Evolutionary conservation across 108 stramenopile species (phyloP).

Genomic region (Cyclotella kingstonii): DNA sequence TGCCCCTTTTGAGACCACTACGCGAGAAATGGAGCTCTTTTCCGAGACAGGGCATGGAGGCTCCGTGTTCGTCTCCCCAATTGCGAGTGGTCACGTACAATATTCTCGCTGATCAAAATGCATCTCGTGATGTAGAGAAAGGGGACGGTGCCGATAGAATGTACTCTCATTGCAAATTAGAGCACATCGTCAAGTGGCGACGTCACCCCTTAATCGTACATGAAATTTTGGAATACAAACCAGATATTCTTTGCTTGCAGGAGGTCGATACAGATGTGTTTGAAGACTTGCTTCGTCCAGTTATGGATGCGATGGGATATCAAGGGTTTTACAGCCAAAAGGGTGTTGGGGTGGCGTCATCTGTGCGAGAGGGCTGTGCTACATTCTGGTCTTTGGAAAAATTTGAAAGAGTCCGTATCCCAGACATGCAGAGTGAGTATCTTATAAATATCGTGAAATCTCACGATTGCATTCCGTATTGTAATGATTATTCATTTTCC

Average conservation of each 20-base stretch:
- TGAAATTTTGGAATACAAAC: conserved; percentile 63
- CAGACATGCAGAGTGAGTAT: conserved; percentile 29
- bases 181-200: conserved; percentile 44
- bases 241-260: conserved; percentile 75
- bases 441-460: no score
- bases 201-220: conserved; percentile 68
- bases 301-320: conserved; percentile 34
- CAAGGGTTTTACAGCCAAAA: conserved; percentile 59
- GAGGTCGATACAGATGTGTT: conserved; percentile 67
- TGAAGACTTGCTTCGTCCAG: conserved; percentile 27
- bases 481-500: no score
- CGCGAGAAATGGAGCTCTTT: conserved; percentile 7
- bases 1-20: conserved; percentile 38
- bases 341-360: conserved; percentile 21
- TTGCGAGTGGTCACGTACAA: conserved; percentile 74
- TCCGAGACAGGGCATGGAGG: conserved; percentile 5
- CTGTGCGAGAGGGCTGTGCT: conserved; percentile 58
- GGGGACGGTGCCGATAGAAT: conserved; percentile 24
- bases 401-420: conserved; percentile 45
- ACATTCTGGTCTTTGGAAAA: conserved; percentile 57
- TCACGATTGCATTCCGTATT: no score
- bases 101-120: conserved; percentile 75
- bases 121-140: conserved; percentile 28
- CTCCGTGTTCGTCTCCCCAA: not conserved
- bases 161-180: conserved; percentile 48